A percentile compares a stretch with the other conserved stretches of the same genome.
Conservation (phyloP, 768 basidiomycete species). For the Tricholoma terreum region DNA sequence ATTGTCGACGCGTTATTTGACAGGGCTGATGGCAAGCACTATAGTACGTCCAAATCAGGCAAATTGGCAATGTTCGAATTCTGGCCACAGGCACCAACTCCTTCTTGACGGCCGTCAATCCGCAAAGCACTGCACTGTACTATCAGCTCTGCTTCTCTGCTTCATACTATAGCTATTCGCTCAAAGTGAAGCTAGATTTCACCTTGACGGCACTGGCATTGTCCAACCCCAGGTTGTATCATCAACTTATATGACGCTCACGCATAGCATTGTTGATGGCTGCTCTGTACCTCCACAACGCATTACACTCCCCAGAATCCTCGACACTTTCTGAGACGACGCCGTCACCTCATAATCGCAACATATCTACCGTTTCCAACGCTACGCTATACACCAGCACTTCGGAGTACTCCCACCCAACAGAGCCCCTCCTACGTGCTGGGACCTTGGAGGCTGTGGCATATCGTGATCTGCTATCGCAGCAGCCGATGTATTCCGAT, state of each 20-base stretch:
- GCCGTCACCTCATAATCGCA: slow-evolving; percentile 44
- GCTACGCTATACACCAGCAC: slow-evolving; percentile 35
- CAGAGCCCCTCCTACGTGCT: slow-evolving; percentile 40
- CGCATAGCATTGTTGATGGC: slow-evolving; percentile 42
- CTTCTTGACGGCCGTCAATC: slow-evolving; percentile 9
- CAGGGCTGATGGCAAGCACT: slow-evolving; percentile 8
- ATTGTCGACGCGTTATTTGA: slow-evolving; percentile 13
- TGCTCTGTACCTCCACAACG: slow-evolving; percentile 56
- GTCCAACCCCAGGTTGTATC: not conserved
- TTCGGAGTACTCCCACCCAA: slow-evolving; percentile 40
- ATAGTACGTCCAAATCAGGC: slow-evolving; percentile 12
- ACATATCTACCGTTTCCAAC: slow-evolving; percentile 35
- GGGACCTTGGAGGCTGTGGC: slow-evolving; percentile 25
- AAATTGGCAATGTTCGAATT: slow-evolving; percentile 8
- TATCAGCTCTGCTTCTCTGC: not conserved
- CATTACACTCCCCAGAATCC: slow-evolving; percentile 41
- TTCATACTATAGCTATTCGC: not conserved
- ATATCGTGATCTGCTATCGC: slow-evolving; percentile 32
- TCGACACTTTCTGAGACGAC: slow-evolving; percentile 22
- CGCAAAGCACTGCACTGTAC: not conserved
- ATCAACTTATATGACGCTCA: not conserved
- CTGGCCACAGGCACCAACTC: slow-evolving; percentile 1
- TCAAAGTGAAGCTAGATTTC: not conserved
- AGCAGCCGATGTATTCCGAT: slow-evolving; percentile 27
- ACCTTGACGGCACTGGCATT: not conserved